phyloP scores from a whole-genome alignment of 768 basidiomycete genomes.

The Mycena kentingensis region DNA sequence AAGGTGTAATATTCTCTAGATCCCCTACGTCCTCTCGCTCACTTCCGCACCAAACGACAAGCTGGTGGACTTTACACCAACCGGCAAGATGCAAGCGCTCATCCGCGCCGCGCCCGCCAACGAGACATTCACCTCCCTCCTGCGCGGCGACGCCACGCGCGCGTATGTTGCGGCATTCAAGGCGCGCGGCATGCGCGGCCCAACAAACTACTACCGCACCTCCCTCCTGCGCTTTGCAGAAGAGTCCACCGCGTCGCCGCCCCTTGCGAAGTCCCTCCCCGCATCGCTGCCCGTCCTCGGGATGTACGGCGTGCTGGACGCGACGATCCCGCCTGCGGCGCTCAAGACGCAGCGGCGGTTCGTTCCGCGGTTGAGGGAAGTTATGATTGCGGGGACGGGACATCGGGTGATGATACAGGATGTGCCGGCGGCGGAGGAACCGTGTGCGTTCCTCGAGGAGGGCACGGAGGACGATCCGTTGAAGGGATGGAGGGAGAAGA shows the following conservation, averaged over 20 bases:
- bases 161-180: constrained; percentile 11
- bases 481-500: constrained; percentile 1
- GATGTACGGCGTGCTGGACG: constrained; percentile 60
- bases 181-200: constrained; percentile 67
- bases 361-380: constrained; percentile 50
- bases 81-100: neutral
- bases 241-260: constrained; percentile 34
- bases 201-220: constrained; percentile 77
- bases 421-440: constrained; percentile 29
- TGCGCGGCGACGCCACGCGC: constrained; percentile 9
- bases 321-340: constrained; percentile 42
- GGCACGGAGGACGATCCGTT: constrained; percentile 7
- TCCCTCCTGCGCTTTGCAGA: constrained; percentile 63
- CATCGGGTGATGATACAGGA: constrained; percentile 75
- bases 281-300: constrained; percentile 60
- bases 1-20: too few relatives aligned
- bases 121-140: neutral
- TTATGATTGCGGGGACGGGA: constrained; percentile 55
- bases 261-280: constrained; percentile 32
- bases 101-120: constrained; percentile 15
- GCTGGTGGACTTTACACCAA: constrained; percentile 3
- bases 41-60: constrained; percentile 23
- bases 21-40: constrained; percentile 39
- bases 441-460: constrained; percentile 23
- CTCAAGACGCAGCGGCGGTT: constrained; percentile 51